Evolutionary conservation across 805 yeast genomes (phyloP).

Genomic region (Ogataea nakhonphanomensis): DNA sequence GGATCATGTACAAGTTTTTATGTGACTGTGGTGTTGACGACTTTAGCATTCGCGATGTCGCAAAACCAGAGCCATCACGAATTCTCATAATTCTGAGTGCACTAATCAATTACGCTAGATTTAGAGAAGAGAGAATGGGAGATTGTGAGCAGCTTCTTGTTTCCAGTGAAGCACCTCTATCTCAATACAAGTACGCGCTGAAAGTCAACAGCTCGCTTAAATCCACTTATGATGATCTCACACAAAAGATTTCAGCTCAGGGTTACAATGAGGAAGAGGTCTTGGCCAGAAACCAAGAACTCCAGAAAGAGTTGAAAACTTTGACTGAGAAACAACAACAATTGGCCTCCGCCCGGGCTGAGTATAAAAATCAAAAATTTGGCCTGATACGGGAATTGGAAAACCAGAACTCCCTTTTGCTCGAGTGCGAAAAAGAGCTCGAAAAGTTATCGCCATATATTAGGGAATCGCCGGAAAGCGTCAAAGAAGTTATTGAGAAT

Average conservation of each 20-base stretch:
- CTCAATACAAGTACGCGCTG: slow-evolving; percentile 41
- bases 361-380: slow-evolving; percentile 62
- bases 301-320: slow-evolving; percentile 60
- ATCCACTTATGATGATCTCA: slow-evolving; percentile 23
- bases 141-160: slow-evolving; percentile 64
- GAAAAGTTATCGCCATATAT: slow-evolving; percentile 60
- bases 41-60: slow-evolving; percentile 68
- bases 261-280: slow-evolving; percentile 40
- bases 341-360: slow-evolving; percentile 56
- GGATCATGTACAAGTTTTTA: slow-evolving; percentile 59
- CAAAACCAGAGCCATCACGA: slow-evolving; percentile 71
- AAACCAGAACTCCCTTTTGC: slow-evolving; percentile 52
- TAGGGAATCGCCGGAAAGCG: slow-evolving; percentile 55
- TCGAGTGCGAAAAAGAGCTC: slow-evolving; percentile 55
- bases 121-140: slow-evolving; percentile 69
- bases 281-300: slow-evolving; percentile 46
- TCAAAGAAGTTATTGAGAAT: slow-evolving; percentile 51
- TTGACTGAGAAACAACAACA: slow-evolving; percentile 62
- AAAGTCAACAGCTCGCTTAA: slow-evolving; percentile 39
- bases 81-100: slow-evolving; percentile 70
- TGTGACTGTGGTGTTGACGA: slow-evolving; percentile 74
- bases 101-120: slow-evolving; percentile 79
- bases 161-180: slow-evolving; percentile 48
- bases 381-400: slow-evolving; percentile 56
- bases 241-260: slow-evolving; percentile 17